A percentile compares a stretch with the other conserved stretches of the same genome.
Evolutionary conservation across 148 eudicot genomes (phyloP).

Genomic region (Dianthus caryophyllus): DNA sequence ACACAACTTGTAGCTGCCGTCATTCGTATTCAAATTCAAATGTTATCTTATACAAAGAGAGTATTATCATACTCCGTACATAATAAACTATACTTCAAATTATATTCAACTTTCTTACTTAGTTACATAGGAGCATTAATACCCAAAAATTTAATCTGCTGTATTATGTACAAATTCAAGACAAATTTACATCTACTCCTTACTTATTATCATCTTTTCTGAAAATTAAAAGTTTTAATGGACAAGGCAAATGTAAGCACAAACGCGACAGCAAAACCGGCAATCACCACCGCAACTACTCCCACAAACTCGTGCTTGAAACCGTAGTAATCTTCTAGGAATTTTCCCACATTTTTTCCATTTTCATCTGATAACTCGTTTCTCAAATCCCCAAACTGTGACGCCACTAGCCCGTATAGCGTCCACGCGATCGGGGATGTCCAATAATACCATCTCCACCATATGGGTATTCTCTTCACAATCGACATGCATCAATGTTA

Average conservation of each 20-base stretch:
- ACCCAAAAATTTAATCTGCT: too few relatives aligned
- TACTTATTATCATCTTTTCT: slow-evolving; percentile 15
- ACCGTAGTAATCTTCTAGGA: slow-evolving; percentile 19
- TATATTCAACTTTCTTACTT: too few relatives aligned
- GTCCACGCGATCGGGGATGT: slow-evolving; percentile 46
- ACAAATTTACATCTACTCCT: neutral
- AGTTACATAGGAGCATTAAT: too few relatives aligned
- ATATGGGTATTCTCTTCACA: slow-evolving; percentile 32
- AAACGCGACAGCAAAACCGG: slow-evolving; percentile 19
- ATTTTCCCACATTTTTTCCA: slow-evolving; percentile 9
- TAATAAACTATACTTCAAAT: too few relatives aligned
- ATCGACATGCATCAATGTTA: neutral
- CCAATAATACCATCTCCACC: slow-evolving; percentile 48
- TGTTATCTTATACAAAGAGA: too few relatives aligned
- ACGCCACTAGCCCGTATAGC: slow-evolving; percentile 33
- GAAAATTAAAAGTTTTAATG: slow-evolving; percentile 21
- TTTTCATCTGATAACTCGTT: slow-evolving; percentile 3
- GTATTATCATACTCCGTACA: too few relatives aligned
- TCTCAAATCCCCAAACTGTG: slow-evolving; percentile 41
- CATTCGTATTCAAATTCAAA: too few relatives aligned
- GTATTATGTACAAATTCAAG: too few relatives aligned
- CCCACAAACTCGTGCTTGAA: slow-evolving; percentile 21
- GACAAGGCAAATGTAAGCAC: slow-evolving; percentile 17
- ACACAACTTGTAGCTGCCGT: too few relatives aligned
- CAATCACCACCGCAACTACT: slow-evolving; percentile 14